Conservation (phyloP, 306 rosid species). For the Sindora glabra region DNA sequence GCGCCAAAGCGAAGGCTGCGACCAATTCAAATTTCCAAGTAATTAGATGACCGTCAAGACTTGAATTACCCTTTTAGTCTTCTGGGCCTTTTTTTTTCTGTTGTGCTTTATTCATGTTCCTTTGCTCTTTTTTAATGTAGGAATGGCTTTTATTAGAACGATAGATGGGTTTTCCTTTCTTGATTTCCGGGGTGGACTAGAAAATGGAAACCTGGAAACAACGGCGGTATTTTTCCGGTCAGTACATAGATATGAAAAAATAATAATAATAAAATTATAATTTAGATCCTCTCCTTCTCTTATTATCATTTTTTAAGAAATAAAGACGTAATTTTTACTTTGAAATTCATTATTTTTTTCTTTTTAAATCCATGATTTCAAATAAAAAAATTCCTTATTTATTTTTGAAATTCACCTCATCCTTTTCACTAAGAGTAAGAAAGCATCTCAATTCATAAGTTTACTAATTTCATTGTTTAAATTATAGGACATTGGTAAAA, state of each 20-base stretch:
- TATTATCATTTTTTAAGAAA: too few species aligned
- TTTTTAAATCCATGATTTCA: too few species aligned
- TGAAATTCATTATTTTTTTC: too few species aligned
- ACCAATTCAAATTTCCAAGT: conserved; percentile 1
- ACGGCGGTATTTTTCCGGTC: conserved; percentile 8
- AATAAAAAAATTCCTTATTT: too few species aligned
- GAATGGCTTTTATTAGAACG: conserved; percentile 30
- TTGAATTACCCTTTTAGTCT: conserved; percentile 20
- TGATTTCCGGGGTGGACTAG: conserved; percentile 28
- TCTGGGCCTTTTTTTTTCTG: conserved; percentile 17
- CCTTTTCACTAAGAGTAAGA: too few species aligned
- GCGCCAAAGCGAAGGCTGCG: conserved; percentile 1
- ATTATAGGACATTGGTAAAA: too few species aligned
- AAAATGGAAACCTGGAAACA: conserved; percentile 29
- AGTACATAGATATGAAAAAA: neutral
- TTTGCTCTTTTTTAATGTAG: conserved; percentile 23
- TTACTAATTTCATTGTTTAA: too few species aligned
- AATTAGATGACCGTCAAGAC: conserved; percentile 24
- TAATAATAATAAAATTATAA: too few species aligned
- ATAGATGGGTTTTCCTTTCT: conserved; percentile 34
- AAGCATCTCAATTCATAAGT: too few species aligned
- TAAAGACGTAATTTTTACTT: too few species aligned
- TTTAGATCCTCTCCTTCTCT: too few species aligned
- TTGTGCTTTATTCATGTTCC: conserved; percentile 28
- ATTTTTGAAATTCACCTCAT: too few species aligned